These are phyloP conservation scores for Trametes punicea DNA, from an alignment of 768 basidiomycete species.

Conservation along the genomic window DNA sequence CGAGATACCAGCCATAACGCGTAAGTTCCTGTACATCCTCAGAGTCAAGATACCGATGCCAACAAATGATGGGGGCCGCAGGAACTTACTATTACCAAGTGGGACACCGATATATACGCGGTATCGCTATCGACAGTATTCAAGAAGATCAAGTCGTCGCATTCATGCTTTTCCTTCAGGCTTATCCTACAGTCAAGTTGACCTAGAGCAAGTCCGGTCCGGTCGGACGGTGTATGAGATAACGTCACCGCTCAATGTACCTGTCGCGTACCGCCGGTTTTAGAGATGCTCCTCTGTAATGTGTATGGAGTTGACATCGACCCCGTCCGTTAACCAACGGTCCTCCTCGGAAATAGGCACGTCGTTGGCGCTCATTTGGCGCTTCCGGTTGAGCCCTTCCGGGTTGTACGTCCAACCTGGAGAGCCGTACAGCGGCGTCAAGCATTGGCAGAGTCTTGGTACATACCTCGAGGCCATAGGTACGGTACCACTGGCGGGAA, in stretches of 20 bases:
- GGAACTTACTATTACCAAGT: too few relatives aligned
- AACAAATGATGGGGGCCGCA: too few relatives aligned
- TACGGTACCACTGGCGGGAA: conserved; percentile 40
- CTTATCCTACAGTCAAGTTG: too few relatives aligned
- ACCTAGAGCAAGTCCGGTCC: too few relatives aligned
- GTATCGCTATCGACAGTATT: too few relatives aligned
- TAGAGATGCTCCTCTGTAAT: conserved; percentile 31
- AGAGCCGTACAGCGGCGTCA: neutral
- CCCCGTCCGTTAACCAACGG: conserved; percentile 50
- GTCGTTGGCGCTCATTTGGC: conserved; percentile 51
- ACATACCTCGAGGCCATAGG: conserved; percentile 44
- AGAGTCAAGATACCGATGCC: too few relatives aligned
- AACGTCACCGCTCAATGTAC: neutral
- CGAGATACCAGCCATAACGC: too few relatives aligned
- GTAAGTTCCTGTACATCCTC: too few relatives aligned
- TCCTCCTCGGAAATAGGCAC: conserved; percentile 43
- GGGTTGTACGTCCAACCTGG: conserved; percentile 55
- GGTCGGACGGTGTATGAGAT: too few relatives aligned
- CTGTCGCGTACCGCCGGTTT: neutral
- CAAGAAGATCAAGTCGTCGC: too few relatives aligned
- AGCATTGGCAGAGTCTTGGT: neutral
- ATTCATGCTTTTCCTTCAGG: too few relatives aligned
- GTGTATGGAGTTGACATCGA: conserved; percentile 37
- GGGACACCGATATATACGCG: too few relatives aligned
- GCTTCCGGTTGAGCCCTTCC: conserved; percentile 50